phyloP scores from a whole-genome alignment of 1,284 basidiomycete genomes.

The Marasmius sp. region DNA sequence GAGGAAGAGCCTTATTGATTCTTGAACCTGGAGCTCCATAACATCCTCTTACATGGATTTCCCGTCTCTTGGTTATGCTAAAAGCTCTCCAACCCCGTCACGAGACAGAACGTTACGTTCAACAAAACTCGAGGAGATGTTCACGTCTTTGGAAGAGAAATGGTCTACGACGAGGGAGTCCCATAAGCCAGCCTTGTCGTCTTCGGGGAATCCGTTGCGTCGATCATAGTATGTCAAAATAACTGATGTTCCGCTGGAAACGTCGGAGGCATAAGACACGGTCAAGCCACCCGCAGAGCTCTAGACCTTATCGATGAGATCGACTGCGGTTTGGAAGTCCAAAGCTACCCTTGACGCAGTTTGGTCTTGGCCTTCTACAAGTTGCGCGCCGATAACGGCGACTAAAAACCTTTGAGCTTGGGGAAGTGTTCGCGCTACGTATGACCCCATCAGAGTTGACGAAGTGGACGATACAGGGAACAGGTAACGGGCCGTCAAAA shows the following conservation, averaged over 20 bases:
- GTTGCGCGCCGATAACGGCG: constrained; percentile 15
- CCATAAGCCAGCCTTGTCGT: constrained; percentile 17
- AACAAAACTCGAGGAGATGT: constrained; percentile 15
- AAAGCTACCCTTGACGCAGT: constrained; percentile 11
- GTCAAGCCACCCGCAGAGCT: not conserved
- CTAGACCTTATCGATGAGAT: constrained; percentile 16
- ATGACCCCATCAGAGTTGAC: constrained; percentile 7
- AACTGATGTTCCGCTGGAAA: constrained; percentile 12
- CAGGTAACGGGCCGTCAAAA: constrained; percentile 12
- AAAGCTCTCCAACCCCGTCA: constrained; percentile 11
- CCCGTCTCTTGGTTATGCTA: constrained; percentile 15
- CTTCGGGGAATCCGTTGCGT: constrained; percentile 17
- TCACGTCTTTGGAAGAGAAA: constrained; percentile 16
- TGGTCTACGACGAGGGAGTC: constrained; percentile 18
- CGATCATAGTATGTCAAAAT: constrained; percentile 18
- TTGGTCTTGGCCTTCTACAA: constrained; percentile 10
- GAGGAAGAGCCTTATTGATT: constrained; percentile 15
- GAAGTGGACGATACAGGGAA: constrained; percentile 11
- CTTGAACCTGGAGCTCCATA: constrained; percentile 16
- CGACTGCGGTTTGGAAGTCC: constrained; percentile 15
- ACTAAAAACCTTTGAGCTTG: constrained; percentile 13
- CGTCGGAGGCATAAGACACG: constrained; percentile 8
- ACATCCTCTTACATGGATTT: constrained; percentile 20
- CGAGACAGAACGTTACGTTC: constrained; percentile 14
- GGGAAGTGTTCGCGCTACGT: constrained; percentile 14